Evolutionary conservation across 345 rosid species (phyloP).

Genomic region (Bruguiera gymnorhiza): DNA sequence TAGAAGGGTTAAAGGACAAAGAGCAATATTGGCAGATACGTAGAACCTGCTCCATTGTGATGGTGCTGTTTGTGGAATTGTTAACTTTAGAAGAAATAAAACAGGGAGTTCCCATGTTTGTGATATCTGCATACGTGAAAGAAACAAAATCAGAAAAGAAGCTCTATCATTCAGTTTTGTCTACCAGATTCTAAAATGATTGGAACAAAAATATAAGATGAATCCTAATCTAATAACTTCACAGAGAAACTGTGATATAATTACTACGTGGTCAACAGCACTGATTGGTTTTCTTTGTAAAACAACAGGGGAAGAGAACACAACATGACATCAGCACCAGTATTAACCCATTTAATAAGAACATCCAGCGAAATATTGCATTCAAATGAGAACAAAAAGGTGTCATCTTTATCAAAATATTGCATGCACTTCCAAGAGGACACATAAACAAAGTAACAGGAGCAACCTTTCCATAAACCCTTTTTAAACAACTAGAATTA

Average conservation of each 20-base stretch:
- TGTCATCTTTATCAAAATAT: neutral
- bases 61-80: conserved; percentile 80
- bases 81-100: conserved; percentile 56
- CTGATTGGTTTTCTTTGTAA: neutral
- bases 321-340: neutral
- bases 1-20: conserved; percentile 77
- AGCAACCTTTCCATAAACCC: conserved; percentile 45
- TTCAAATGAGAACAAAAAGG: neutral
- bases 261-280: too few species aligned
- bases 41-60: conserved; percentile 75
- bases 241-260: too few species aligned
- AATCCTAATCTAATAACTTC: neutral
- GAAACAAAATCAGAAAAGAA: conserved; percentile 5
- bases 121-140: conserved; percentile 50
- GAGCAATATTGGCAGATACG: conserved; percentile 65
- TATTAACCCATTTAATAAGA: neutral
- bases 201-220: neutral
- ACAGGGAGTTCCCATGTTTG: conserved; percentile 73
- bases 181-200: neutral
- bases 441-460: neutral
- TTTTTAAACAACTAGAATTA: conserved; percentile 25
- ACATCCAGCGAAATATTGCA: too few species aligned
- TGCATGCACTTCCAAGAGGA: neutral
- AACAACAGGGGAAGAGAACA: neutral
- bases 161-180: neutral